These are phyloP conservation scores for Pneumocystis canis DNA, from an alignment of 1,139 yeast species.

Conservation along the genomic window DNA sequence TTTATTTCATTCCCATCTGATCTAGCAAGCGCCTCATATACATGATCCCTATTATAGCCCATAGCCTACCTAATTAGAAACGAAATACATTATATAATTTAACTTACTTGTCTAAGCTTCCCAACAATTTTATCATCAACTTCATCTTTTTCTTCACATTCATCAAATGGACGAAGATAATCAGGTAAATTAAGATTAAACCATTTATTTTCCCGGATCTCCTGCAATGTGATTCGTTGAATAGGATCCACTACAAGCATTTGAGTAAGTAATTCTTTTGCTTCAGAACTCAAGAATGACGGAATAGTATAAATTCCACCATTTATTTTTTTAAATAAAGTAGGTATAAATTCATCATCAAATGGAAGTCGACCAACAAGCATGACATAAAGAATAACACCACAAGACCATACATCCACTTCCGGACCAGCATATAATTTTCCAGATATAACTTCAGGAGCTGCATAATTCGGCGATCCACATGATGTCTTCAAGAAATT, in stretches of 20 bases:
- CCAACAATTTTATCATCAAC: conserved; percentile 68
- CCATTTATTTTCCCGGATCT: conserved; percentile 94
- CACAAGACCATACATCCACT: conserved; percentile 88
- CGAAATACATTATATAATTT: not conserved
- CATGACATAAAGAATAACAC: conserved; percentile 75
- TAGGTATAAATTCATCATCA: conserved; percentile 95
- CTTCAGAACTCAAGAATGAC: conserved; percentile 73
- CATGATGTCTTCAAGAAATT: conserved; percentile 65
- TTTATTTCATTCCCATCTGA: conserved; percentile 47
- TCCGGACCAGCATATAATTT: conserved; percentile 58
- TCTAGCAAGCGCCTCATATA: conserved; percentile 52
- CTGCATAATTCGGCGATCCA: conserved; percentile 93
- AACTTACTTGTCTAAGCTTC: conserved; percentile 37
- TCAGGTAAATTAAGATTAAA: conserved; percentile 72
- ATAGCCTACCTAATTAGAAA: conserved; percentile 40
- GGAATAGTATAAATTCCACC: conserved; percentile 93
- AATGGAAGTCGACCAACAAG: conserved; percentile 98
- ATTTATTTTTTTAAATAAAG: conserved; percentile 81
- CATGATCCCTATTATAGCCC: conserved; percentile 87
- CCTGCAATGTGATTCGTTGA: conserved; percentile 87
- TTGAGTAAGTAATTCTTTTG: conserved; percentile 68
- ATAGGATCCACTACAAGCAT: conserved; percentile 96
- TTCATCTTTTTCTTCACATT: conserved; percentile 22
- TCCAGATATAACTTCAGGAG: conserved; percentile 57
- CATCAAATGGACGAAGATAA: conserved; percentile 56